A percentile compares a stretch with the other conserved stretches of the same genome.
Evolutionary conservation across 2,329 filamentous ascomycete species (phyloP).

Genomic region (Epichloe typhina): DNA sequence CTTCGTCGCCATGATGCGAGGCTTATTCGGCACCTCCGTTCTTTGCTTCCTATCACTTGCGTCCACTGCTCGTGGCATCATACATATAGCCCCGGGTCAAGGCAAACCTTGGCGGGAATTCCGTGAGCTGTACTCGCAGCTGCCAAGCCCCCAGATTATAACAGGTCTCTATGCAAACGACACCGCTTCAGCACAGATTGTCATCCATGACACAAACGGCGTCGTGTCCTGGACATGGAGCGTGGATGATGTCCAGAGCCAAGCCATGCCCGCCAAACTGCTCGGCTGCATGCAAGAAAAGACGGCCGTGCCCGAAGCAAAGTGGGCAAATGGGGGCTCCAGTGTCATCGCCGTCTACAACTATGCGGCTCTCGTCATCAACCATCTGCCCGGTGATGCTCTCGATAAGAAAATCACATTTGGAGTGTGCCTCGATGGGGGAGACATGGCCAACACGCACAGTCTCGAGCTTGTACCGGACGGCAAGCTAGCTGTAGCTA

Average conservation of each 20-base stretch:
- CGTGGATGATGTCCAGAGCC: neutral
- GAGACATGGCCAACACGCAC: neutral
- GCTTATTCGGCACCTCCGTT: neutral
- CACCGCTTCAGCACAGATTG: neutral
- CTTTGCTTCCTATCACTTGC: neutral
- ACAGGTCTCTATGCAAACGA: neutral
- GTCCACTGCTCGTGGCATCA: neutral
- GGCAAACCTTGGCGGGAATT: neutral
- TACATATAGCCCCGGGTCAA: neutral
- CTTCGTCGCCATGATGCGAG: neutral
- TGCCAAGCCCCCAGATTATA: neutral
- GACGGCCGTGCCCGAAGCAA: neutral
- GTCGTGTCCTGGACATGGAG: conserved; percentile 1
- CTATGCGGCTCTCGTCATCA: conserved; percentile 1
- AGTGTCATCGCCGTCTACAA: neutral
- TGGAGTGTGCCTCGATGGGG: conserved; percentile 1
- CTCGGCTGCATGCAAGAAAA: neutral
- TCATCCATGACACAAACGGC: neutral
- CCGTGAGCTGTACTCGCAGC: neutral
- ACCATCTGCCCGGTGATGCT: neutral
- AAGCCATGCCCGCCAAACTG: conserved; percentile 1
- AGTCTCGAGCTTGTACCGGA: neutral
- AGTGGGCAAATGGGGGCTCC: conserved; percentile 1
- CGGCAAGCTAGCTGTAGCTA: conserved; percentile 1
- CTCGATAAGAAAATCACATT: conserved; percentile 1